Conservation (phyloP, 2,329 filamentous ascomycete genomes). For the Calonectria montana region DNA sequence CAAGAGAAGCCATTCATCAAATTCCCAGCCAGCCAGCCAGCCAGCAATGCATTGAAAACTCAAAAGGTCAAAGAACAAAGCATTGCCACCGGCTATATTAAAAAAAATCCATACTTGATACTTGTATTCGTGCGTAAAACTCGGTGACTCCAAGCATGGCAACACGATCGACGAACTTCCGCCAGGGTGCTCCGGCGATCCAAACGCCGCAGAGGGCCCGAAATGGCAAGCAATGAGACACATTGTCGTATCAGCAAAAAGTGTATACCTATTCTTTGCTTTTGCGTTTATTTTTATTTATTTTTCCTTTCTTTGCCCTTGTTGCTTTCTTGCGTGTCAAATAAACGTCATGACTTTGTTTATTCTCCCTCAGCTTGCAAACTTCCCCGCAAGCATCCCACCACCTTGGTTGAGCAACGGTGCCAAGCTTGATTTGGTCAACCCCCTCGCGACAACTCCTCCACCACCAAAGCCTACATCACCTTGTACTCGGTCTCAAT, state of each 20-base stretch:
- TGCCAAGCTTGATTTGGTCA: not conserved
- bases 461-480: not conserved
- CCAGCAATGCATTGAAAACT: not conserved
- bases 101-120: not conserved
- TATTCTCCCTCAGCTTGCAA: not conserved
- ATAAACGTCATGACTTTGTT: conserved; percentile 6
- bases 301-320: not conserved
- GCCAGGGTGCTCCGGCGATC: conserved; percentile 14
- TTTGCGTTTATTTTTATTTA: no score
- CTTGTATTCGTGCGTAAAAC: conserved; percentile 2
- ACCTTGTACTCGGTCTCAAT: not conserved
- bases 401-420: not conserved
- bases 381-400: conserved; percentile 5
- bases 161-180: conserved; percentile 14
- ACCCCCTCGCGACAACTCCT: conserved; percentile 2
- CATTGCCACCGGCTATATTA: not conserved
- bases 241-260: not conserved
- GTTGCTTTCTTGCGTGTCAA: conserved; percentile 8
- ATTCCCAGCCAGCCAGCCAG: not conserved
- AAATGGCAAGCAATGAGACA: conserved; percentile 3
- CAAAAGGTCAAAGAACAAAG: not conserved
- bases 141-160: conserved; percentile 1
- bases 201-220: not conserved
- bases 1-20: not conserved
- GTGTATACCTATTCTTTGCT: not conserved